phyloP scores from a whole-genome alignment of 2,329 filamentous ascomycete species.

The Penicillium sp. region DNA sequence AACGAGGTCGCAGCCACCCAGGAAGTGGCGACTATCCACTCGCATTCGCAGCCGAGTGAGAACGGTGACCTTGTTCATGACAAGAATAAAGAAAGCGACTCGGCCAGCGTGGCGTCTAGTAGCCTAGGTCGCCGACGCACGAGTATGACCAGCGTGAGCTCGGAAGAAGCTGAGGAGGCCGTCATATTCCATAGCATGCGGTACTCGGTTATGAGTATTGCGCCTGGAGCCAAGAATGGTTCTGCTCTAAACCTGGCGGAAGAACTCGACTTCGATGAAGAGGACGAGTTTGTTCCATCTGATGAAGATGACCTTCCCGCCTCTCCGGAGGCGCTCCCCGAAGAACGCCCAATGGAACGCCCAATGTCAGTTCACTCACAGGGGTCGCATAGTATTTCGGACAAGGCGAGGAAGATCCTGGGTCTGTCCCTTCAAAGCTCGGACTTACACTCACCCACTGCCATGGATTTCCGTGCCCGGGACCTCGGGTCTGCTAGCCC shows the following conservation, averaged over 20 bases:
- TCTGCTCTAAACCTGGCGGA: conserved; percentile 77
- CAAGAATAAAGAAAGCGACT: conserved; percentile 62
- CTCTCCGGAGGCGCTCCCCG: conserved; percentile 45
- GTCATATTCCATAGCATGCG: conserved; percentile 59
- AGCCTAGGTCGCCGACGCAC: conserved; percentile 62
- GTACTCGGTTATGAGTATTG: conserved; percentile 67
- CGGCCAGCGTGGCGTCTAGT: conserved; percentile 70
- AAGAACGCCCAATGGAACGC: conserved; percentile 45
- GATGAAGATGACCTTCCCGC: conserved; percentile 69
- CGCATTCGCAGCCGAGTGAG: conserved; percentile 52
- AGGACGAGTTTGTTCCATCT: conserved; percentile 63
- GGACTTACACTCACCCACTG: conserved; percentile 26
- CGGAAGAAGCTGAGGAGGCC: conserved; percentile 50
- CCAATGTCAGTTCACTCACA: conserved; percentile 43
- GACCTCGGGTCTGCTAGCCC: conserved; percentile 41
- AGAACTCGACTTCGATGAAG: conserved; percentile 82
- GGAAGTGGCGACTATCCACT: conserved; percentile 31
- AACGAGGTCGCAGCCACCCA: conserved; percentile 68
- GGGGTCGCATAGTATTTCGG: conserved; percentile 34
- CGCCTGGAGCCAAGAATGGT: conserved; percentile 57
- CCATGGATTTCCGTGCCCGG: conserved; percentile 25
- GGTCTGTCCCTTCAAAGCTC: conserved; percentile 43
- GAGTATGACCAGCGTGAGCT: conserved; percentile 54
- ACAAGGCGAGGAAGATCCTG: conserved; percentile 49
- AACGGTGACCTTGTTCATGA: conserved; percentile 63